phyloP scores from a whole-genome alignment of 2,329 filamentous ascomycete species.

The Talaromyces marneffei region DNA sequence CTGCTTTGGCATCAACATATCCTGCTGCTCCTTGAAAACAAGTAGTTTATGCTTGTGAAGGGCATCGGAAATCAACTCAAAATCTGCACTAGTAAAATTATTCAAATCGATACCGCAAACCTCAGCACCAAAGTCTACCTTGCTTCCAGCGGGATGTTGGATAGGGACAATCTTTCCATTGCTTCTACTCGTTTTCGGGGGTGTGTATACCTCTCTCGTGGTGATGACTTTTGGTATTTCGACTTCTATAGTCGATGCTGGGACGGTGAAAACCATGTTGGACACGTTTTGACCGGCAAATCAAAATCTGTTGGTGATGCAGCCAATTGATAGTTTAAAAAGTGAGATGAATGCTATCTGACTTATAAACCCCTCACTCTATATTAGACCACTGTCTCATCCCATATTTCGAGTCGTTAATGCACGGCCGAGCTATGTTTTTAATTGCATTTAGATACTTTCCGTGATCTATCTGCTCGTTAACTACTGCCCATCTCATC shows the following conservation, averaged over 20 bases:
- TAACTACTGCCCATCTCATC: neutral
- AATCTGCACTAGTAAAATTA: conserved; percentile 30
- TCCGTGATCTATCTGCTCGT: neutral
- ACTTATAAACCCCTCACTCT: neutral
- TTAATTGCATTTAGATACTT: neutral
- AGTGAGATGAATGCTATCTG: neutral
- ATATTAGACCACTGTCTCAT: neutral
- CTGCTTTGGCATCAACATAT: conserved; percentile 31
- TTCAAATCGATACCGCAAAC: conserved; percentile 36
- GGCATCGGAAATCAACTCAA: conserved; percentile 29
- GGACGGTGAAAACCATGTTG: conserved; percentile 3
- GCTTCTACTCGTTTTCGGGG: conserved; percentile 3
- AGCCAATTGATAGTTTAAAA: neutral
- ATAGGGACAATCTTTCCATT: conserved; percentile 10
- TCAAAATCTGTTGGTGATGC: neutral
- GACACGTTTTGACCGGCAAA: neutral
- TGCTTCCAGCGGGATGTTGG: conserved; percentile 22
- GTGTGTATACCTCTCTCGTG: conserved; percentile 2
- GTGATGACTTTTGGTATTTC: conserved; percentile 4
- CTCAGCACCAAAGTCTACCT: conserved; percentile 32
- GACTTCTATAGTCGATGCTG: neutral
- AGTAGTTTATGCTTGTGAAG: conserved; percentile 31
- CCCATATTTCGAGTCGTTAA: neutral
- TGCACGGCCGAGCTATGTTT: neutral
- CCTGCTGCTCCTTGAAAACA: conserved; percentile 35